Evolutionary conservation across 805 yeast species (phyloP).

Genomic region (Suhomyces pyralidae): DNA sequence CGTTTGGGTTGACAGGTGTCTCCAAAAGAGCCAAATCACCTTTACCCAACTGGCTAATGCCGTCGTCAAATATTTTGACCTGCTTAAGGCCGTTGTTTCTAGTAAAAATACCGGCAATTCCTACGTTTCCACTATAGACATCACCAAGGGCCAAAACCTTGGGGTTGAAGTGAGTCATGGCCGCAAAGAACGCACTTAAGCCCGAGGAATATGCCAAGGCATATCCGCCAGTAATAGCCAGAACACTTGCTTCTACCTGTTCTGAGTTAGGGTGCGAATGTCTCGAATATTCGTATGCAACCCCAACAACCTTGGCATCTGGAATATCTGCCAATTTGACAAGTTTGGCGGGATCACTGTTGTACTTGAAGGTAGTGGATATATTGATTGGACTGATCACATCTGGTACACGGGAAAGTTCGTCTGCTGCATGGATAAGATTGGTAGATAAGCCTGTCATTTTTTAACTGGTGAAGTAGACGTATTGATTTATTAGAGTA

Average conservation of each 20-base stretch:
- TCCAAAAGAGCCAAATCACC: constrained; percentile 85
- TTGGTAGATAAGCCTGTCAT: constrained; percentile 53
- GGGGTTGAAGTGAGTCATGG: constrained; percentile 68
- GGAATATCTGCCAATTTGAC: constrained; percentile 35
- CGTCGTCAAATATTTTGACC: constrained; percentile 16
- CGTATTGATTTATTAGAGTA: background rate
- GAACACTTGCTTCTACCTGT: constrained; percentile 64
- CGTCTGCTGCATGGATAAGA: constrained; percentile 72
- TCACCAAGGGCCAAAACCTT: constrained; percentile 70
- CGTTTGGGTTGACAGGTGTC: constrained; percentile 86
- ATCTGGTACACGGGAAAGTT: constrained; percentile 53
- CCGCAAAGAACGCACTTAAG: constrained; percentile 74
- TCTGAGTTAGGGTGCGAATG: constrained; percentile 68
- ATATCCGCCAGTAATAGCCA: constrained; percentile 57
- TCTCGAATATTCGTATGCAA: constrained; percentile 57
- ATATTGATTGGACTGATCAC: constrained; percentile 81
- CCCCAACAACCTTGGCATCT: constrained; percentile 8
- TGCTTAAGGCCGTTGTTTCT: constrained; percentile 58
- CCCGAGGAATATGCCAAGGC: constrained; percentile 77
- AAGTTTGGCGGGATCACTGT: constrained; percentile 55
- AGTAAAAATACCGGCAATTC: constrained; percentile 59
- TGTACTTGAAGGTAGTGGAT: constrained; percentile 73
- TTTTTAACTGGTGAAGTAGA: background rate
- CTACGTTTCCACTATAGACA: constrained; percentile 84
- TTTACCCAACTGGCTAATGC: constrained; percentile 46